These are phyloP conservation scores for Aspergillus hancockii DNA, from an alignment of 495 filamentous ascomycete species.

Conservation along the genomic window DNA sequence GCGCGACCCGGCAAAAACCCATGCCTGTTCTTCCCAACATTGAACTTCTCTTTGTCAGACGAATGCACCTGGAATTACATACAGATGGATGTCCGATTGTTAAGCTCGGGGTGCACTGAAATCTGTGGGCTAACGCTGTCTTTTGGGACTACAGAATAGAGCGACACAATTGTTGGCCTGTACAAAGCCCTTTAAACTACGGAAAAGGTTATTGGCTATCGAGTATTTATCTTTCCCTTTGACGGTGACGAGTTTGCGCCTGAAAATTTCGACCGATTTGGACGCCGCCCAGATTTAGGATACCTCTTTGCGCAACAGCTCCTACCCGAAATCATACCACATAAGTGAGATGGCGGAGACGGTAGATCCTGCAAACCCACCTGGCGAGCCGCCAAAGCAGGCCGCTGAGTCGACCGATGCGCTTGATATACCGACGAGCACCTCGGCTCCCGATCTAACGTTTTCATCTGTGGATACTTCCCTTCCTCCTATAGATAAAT, in stretches of 20 bases:
- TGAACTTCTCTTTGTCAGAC: not conserved
- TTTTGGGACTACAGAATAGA: slow-evolving; percentile 12
- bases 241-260: slow-evolving; percentile 1
- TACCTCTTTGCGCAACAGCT: not conserved
- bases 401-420: slow-evolving; percentile 20
- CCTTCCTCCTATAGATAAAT: slow-evolving; percentile 42
- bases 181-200: slow-evolving; percentile 11
- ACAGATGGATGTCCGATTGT: not conserved
- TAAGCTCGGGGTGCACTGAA: not conserved
- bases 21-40: not conserved
- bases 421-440: slow-evolving; percentile 22
- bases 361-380: slow-evolving; percentile 30
- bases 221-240: slow-evolving; percentile 4
- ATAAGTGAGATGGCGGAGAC: slow-evolving; percentile 37
- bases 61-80: not conserved
- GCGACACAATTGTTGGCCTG: slow-evolving; percentile 3
- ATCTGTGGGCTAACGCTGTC: slow-evolving; percentile 16
- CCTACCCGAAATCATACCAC: slow-evolving; percentile 1
- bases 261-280: not conserved
- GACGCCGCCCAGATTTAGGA: not conserved
- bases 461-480: slow-evolving; percentile 30
- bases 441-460: slow-evolving; percentile 23
- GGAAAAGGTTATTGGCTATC: not conserved
- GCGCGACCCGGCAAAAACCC: slow-evolving; percentile 7
- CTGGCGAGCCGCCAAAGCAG: slow-evolving; percentile 32